These are phyloP conservation scores for Hymenoscyphus fructigenus DNA, from an alignment of 2,329 filamentous ascomycete species.

Conservation along the genomic window DNA sequence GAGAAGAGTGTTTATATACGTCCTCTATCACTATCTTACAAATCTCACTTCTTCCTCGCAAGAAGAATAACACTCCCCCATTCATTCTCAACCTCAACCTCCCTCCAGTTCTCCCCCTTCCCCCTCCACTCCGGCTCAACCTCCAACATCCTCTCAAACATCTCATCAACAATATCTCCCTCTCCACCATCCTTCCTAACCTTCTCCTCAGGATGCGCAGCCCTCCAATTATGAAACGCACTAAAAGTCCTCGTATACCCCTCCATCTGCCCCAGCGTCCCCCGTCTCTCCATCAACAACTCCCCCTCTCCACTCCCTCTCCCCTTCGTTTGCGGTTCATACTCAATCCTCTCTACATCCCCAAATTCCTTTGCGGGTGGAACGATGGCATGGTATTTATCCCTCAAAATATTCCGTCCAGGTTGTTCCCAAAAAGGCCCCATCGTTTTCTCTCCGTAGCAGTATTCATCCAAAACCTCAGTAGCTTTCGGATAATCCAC, in stretches of 20 bases:
- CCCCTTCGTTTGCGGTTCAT: conserved; percentile 52
- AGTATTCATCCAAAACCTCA: conserved; percentile 52
- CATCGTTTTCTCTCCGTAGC: conserved; percentile 55
- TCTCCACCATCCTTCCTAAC: conserved; percentile 52
- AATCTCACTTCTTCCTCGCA: conserved; percentile 45
- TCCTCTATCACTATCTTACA: not conserved
- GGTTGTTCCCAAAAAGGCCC: conserved; percentile 62
- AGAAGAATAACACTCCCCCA: conserved; percentile 62
- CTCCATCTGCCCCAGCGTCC: conserved; percentile 58
- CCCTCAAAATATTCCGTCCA: conserved; percentile 54
- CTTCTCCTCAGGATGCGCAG: conserved; percentile 51
- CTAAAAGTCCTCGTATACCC: conserved; percentile 63
- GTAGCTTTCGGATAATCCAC: conserved; percentile 53
- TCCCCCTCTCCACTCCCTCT: conserved; percentile 41
- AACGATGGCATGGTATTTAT: conserved; percentile 50
- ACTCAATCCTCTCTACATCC: conserved; percentile 52
- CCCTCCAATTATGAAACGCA: conserved; percentile 57
- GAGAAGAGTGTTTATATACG: not conserved
- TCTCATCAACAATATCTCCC: conserved; percentile 61
- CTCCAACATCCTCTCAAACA: conserved; percentile 58
- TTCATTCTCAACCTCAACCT: conserved; percentile 55
- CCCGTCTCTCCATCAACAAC: conserved; percentile 51
- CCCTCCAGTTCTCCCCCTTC: conserved; percentile 49
- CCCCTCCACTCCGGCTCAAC: conserved; percentile 53
- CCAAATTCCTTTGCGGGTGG: conserved; percentile 53